Evolutionary conservation across 257 asterid species (phyloP).

Genomic region (Galeopsis tetrahit): DNA sequence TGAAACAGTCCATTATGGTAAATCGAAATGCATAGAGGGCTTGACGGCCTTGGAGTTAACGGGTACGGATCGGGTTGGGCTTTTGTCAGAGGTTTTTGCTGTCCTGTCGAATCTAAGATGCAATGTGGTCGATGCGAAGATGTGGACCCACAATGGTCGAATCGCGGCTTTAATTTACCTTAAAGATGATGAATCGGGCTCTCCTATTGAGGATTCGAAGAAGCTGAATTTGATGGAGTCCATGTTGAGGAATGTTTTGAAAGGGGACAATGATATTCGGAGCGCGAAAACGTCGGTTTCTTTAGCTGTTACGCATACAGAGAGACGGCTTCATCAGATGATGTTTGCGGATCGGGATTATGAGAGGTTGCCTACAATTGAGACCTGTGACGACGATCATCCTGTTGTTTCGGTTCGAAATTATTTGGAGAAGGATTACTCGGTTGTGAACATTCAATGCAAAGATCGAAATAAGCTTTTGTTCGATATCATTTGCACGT

Average conservation of each 20-base stretch:
- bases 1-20: conserved; percentile 66
- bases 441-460: conserved; percentile 79
- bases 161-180: conserved; percentile 77
- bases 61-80: conserved; percentile 88
- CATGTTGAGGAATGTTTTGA: conserved; percentile 76
- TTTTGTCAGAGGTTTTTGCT: conserved; percentile 88
- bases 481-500: conserved; percentile 87
- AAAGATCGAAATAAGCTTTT: conserved; percentile 85
- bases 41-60: conserved; percentile 84
- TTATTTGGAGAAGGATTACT: conserved; percentile 82
- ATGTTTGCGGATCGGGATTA: conserved; percentile 96
- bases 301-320: conserved; percentile 72
- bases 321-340: conserved; percentile 98
- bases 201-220: conserved; percentile 65
- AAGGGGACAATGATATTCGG: conserved; percentile 84
- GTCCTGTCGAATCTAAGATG: conserved; percentile 71
- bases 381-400: conserved; percentile 41
- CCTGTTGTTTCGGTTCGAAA: conserved; percentile 72
- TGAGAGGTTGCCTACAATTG: conserved; percentile 57
- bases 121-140: conserved; percentile 79
- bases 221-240: conserved; percentile 61
- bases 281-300: conserved; percentile 80
- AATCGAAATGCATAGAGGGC: conserved; percentile 66
- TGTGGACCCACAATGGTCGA: conserved; percentile 97
- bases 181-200: conserved; percentile 73